Percentiles rank a stretch among this genome's conserved stretches.
Evolutionary conservation across 129 eudicot genomes (phyloP).

Genomic region (Sambucus nigra): DNA sequence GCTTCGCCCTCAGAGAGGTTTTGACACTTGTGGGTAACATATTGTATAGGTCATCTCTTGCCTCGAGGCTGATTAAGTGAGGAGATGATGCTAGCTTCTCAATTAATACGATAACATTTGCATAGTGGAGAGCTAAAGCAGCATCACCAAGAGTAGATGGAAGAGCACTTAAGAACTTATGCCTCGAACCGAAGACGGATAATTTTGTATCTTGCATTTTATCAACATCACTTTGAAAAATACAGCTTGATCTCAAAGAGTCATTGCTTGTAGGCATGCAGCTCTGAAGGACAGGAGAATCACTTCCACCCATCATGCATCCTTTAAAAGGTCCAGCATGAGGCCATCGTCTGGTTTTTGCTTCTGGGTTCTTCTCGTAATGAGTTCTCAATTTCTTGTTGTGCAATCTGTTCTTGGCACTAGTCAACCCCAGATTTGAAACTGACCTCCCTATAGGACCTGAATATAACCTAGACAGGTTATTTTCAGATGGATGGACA

Average conservation of each 20-base stretch:
- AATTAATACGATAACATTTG: slow-evolving; percentile 52
- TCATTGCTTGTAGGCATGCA: slow-evolving; percentile 17
- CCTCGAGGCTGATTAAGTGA: slow-evolving; percentile 45
- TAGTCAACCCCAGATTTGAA: slow-evolving; percentile 34
- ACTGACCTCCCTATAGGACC: slow-evolving; percentile 37
- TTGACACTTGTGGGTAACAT: slow-evolving; percentile 59
- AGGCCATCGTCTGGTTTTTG: slow-evolving; percentile 24
- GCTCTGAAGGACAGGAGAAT: slow-evolving; percentile 34
- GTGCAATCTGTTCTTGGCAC: slow-evolving; percentile 13
- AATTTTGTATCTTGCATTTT: slow-evolving; percentile 14
- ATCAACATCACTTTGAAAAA: slow-evolving; percentile 13
- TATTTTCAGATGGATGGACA: slow-evolving; percentile 32
- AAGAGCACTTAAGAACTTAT: slow-evolving; percentile 23
- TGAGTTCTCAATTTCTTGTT: slow-evolving; percentile 15
- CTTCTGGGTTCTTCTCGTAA: slow-evolving; percentile 19
- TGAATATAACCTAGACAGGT: slow-evolving; percentile 11
- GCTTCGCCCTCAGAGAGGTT: slow-evolving; percentile 41
- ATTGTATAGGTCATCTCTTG: slow-evolving; percentile 67
- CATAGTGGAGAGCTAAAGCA: slow-evolving; percentile 68
- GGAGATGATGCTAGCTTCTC: slow-evolving; percentile 72
- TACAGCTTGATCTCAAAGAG: slow-evolving; percentile 23
- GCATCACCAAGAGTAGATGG: slow-evolving; percentile 57
- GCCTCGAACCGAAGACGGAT: slow-evolving; percentile 24
- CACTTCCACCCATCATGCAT: slow-evolving; percentile 46
- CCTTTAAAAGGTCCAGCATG: slow-evolving; percentile 36